Evolutionary conservation across 2,329 filamentous ascomycete genomes (phyloP), one percentile per base, ranked within the genome.

Genomic region (Fusarium caatingaense): DNA sequence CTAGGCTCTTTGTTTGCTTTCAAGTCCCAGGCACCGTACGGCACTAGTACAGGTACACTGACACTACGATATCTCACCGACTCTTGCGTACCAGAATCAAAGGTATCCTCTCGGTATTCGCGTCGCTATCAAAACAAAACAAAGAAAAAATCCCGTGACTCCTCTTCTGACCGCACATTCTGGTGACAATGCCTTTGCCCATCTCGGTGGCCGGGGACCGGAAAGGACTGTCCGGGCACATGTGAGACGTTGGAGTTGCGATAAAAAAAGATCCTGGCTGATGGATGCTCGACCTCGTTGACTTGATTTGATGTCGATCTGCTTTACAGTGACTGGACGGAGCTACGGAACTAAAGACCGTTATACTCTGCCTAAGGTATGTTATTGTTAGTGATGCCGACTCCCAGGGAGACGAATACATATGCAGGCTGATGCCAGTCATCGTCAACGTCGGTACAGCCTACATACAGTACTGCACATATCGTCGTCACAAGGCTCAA

Each of bases 91-190:
- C 48, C 54, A 61, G 41, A 47, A 27, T 48, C 41, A 25, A 56
- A 72, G 20, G 68, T 63, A 69, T 56, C 42, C 51, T 51, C 42
- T 60, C 27, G 34, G 72, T 74, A 74, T 58, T 20, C 49, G 23
- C 34, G 34, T 53, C 30, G 56, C 44, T 64, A 34, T 51, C 46
- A 16, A n/a, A 15, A 40, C 13, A 32, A 23, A 32, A 25, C 28
- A 28, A 28, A 28, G 18, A 15, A 25, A 37, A 60, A 60, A 47
- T 64, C 65, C 57, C 64, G 60, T 70, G 68, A 65, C 55, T 60
- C 21, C 27, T 44, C 56, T 56, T 63, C 66, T 74, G 72, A 74
- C 72, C 66, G 72, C 72, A 74, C 66, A 61, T 70, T 73, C 50
- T 47, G 21, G 42, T 63, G 56, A 48, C 25, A 64, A 46, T 60